A percentile compares a stretch with the other conserved stretches of the same genome.
These are phyloP conservation scores for Meyerozyma smithsonii DNA, from an alignment of 1,139 yeast genomes.

Conservation along the genomic window DNA sequence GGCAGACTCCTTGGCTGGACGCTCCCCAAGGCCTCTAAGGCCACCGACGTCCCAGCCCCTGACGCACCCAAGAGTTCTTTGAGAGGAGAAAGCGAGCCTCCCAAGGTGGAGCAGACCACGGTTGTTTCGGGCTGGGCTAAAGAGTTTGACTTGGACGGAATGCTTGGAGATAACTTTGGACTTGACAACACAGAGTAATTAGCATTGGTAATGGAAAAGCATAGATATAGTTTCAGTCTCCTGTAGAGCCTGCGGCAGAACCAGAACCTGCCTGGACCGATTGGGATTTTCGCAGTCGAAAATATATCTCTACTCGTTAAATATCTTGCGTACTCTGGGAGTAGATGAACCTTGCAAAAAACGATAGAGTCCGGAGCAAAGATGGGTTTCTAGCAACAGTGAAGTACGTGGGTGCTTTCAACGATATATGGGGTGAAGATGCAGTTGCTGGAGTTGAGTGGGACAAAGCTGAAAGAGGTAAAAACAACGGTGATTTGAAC, in stretches of 20 bases:
- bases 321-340: too few species aligned
- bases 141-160: slow-evolving; percentile 87
- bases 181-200: slow-evolving; percentile 6
- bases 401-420: slow-evolving; percentile 52
- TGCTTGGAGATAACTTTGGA: slow-evolving; percentile 46
- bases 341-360: slow-evolving; percentile 13
- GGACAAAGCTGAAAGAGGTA: slow-evolving; percentile 62
- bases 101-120: slow-evolving; percentile 67
- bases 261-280: too few species aligned
- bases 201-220: not conserved
- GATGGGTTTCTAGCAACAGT: slow-evolving; percentile 58
- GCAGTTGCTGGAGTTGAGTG: slow-evolving; percentile 76
- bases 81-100: slow-evolving; percentile 45
- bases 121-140: slow-evolving; percentile 89
- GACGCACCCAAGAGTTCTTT: slow-evolving; percentile 39
- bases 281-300: slow-evolving; percentile 1
- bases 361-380: slow-evolving; percentile 43
- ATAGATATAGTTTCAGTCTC: not conserved
- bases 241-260: slow-evolving; percentile 4
- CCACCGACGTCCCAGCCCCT: slow-evolving; percentile 20
- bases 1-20: slow-evolving; percentile 94
- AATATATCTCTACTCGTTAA: not conserved
- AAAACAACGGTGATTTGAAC: slow-evolving; percentile 47
- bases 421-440: slow-evolving; percentile 53
- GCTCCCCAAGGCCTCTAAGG: slow-evolving; percentile 64